Base-by-base conservation (phyloP, 768 basidiomycete species). In the Hygrophoropsis aurantiaca region DNA sequence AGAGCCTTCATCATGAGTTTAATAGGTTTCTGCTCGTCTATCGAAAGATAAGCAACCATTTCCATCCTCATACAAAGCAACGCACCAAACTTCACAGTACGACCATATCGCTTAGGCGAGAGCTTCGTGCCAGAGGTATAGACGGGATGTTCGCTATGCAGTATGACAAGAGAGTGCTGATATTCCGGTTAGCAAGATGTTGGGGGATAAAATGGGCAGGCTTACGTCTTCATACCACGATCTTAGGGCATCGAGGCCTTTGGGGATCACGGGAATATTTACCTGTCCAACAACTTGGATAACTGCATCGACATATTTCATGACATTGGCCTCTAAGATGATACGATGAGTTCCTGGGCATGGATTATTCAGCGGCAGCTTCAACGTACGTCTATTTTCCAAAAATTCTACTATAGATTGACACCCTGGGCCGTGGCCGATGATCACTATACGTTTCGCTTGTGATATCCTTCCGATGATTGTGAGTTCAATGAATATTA, bases 371-470 rank as follows among this genome's bases (percentile, higher is more conserved):
- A 39, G 21, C 2, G 11, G 33, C 26, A n/a, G 24, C 10, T 8
- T 16, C 38, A 3, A 65, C 75, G 40, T 62, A 94, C 94, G 72
- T 64, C 94, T 76, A 19, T 75, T 59, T 36, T 82, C 78, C 15
- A 97, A 72, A 39, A 97, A 74, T 25, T 87, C 79, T 66, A 91
- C 82, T 46, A 97, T 58, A 7, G 84, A 75, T 44, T 80, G 74
- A 57, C 90, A 91, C 0, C 91, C 94, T 1, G 84, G 81, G 10
- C 94, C 94, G 59, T 94, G 90, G 2, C 93, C 93, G 40, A 98
- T 80, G 9, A 99, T 60, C 27, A 97, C 69, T 11, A 99, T 79
- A 34, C 81, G 74, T 24, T 80, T 74, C 7, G 87, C 88, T 18
- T 75, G 75, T 5, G 85, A 86, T 53, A 95, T 72, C 49, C 91